These are phyloP conservation scores for Trichomonas tenax DNA, from an alignment of 208 protist species.

Conservation along the genomic window DNA sequence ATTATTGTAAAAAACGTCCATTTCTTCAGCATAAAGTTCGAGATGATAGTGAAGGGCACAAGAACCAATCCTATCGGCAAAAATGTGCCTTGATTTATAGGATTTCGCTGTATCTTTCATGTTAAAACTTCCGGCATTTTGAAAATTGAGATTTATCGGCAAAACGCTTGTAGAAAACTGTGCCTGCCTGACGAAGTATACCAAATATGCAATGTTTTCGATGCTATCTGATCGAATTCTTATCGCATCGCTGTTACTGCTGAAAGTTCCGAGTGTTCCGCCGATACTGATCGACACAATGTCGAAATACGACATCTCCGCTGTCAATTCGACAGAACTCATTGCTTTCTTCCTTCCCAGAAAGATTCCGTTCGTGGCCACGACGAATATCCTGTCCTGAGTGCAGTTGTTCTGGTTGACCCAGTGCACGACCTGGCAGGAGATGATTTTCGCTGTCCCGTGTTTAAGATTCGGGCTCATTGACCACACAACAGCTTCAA, in stretches of 20 bases:
- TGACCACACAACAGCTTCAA: not conserved
- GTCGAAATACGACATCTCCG: not conserved
- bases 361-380: not conserved
- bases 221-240: not conserved
- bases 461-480: not conserved
- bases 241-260: not conserved
- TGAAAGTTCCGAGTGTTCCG: not conserved
- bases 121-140: not conserved
- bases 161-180: not conserved
- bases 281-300: not conserved
- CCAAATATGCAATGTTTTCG: not conserved
- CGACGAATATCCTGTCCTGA: not conserved
- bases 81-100: not conserved
- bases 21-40: not conserved
- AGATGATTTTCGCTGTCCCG: not conserved
- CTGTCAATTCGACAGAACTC: not conserved
- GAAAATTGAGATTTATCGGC: not conserved
- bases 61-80: not conserved
- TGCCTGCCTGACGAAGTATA: not conserved
- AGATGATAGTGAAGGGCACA: not conserved
- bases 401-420: not conserved
- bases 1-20: not conserved
- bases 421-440: not conserved
- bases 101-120: not conserved
- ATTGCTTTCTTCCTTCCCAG: not conserved